phyloP scores from a whole-genome alignment of 371 early-diverging fungal genomes.

The Blakeslea trispora region DNA sequence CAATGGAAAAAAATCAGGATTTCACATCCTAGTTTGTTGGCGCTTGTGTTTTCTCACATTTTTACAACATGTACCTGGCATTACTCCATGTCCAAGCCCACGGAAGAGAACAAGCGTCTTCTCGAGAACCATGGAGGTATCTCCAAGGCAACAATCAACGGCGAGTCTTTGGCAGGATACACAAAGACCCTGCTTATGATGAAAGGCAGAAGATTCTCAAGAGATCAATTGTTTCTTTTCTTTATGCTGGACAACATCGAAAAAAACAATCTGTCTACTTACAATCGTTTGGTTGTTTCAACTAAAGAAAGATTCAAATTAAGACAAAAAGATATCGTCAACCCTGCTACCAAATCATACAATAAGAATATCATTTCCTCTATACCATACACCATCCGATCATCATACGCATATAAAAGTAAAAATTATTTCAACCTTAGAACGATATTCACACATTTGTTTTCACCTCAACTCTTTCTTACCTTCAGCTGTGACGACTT shows the following conservation, averaged over 20 bases:
- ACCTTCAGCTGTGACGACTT: too few relatives aligned
- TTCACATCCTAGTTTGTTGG: not conserved
- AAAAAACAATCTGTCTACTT: too few relatives aligned
- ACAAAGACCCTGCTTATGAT: too few relatives aligned
- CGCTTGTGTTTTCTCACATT: slow-evolving; percentile 3
- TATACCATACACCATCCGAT: not conserved
- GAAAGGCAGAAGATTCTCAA: too few relatives aligned
- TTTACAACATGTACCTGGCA: not conserved
- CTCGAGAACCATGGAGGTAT: not conserved
- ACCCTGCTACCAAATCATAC: not conserved
- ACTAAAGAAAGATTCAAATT: not conserved
- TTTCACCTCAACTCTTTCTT: too few relatives aligned
- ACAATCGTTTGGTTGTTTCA: not conserved
- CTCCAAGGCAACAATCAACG: not conserved
- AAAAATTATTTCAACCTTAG: too few relatives aligned
- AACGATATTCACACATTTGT: too few relatives aligned
- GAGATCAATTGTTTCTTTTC: too few relatives aligned
- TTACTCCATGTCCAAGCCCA: slow-evolving; percentile 1
- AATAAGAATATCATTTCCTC: not conserved
- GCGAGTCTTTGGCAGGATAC: too few relatives aligned
- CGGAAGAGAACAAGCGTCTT: not conserved
- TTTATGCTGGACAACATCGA: too few relatives aligned
- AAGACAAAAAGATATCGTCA: not conserved
- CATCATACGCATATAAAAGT: too few relatives aligned
- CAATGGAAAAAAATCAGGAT: not conserved